Evolutionary conservation across 2,329 filamentous ascomycete species (phyloP).

Genomic region (Tolypocladium guangdongense): DNA sequence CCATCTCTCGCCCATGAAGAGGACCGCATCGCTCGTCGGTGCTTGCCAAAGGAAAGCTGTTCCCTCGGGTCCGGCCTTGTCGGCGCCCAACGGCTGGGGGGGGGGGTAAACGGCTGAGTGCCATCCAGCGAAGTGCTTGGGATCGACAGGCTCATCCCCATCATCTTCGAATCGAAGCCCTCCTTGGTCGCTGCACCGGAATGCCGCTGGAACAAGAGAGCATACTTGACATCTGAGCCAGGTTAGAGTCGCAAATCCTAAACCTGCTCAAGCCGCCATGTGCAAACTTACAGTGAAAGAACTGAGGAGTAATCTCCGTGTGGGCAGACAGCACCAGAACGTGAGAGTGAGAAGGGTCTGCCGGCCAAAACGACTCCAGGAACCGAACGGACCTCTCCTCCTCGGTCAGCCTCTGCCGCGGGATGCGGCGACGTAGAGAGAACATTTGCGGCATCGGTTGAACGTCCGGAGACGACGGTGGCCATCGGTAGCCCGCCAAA

Average conservation of each 20-base stretch:
- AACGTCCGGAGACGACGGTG: slow-evolving; percentile 31
- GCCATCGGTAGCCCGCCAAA: slow-evolving; percentile 57
- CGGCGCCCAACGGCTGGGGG: slow-evolving; percentile 25
- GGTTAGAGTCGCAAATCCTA: slow-evolving; percentile 7
- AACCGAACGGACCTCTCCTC: slow-evolving; percentile 66
- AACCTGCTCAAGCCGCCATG: background rate
- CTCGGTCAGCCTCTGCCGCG: slow-evolving; percentile 44
- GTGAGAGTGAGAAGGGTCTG: slow-evolving; percentile 51
- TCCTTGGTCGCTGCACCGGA: slow-evolving; percentile 37
- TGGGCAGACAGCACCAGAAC: slow-evolving; percentile 79
- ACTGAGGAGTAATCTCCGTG: slow-evolving; percentile 67
- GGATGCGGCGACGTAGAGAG: slow-evolving; percentile 64
- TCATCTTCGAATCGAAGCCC: slow-evolving; percentile 42
- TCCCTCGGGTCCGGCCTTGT: slow-evolving; percentile 13
- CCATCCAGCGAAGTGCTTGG: slow-evolving; percentile 56
- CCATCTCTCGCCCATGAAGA: slow-evolving; percentile 84
- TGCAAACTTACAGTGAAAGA: slow-evolving; percentile 60
- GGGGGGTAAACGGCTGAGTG: slow-evolving; percentile 39
- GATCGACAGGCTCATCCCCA: slow-evolving; percentile 72
- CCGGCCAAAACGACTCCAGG: slow-evolving; percentile 81
- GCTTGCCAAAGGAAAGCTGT: slow-evolving; percentile 75
- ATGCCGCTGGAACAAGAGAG: slow-evolving; percentile 66
- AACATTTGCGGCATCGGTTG: slow-evolving; percentile 41
- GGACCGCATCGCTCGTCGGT: slow-evolving; percentile 68
- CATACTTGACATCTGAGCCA: slow-evolving; percentile 57